phyloP scores from a whole-genome alignment of 495 filamentous ascomycete species.

The Hyaloscypha hepaticicola region DNA sequence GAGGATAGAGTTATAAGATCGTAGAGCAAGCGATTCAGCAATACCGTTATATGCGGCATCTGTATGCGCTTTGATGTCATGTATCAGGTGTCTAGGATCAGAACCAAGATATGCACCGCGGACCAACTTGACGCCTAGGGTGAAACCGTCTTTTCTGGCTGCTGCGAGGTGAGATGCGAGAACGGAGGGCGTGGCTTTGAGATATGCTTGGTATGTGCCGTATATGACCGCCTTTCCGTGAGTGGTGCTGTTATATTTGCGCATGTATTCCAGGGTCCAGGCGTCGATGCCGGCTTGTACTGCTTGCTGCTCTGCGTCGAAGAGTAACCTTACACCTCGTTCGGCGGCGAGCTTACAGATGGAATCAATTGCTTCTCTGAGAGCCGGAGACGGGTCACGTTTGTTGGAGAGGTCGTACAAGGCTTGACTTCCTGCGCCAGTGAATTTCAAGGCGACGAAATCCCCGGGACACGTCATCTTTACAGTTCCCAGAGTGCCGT shows the following conservation, averaged over 20 bases:
- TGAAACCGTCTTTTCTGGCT: slow-evolving; percentile 68
- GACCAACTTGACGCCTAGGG: slow-evolving; percentile 87
- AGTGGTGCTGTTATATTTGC: slow-evolving; percentile 72
- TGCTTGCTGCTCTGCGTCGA: slow-evolving; percentile 85
- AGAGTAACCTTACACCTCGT: slow-evolving; percentile 71
- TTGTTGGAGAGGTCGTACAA: slow-evolving; percentile 60
- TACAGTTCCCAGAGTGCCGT: slow-evolving; percentile 75
- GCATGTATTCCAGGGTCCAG: slow-evolving; percentile 80
- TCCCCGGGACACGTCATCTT: slow-evolving; percentile 71
- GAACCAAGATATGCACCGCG: slow-evolving; percentile 84
- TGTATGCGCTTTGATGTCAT: slow-evolving; percentile 80
- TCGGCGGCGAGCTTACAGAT: slow-evolving; percentile 75
- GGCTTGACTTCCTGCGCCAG: slow-evolving; percentile 81
- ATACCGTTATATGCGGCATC: slow-evolving; percentile 64
- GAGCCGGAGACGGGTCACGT: slow-evolving; percentile 55
- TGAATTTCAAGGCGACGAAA: slow-evolving; percentile 90
- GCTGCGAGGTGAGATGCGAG: slow-evolving; percentile 65
- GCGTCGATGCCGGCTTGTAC: slow-evolving; percentile 81
- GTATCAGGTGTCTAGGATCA: slow-evolving; percentile 77
- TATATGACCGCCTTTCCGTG: slow-evolving; percentile 65
- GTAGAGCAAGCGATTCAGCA: slow-evolving; percentile 50
- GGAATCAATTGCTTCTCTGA: slow-evolving; percentile 66
- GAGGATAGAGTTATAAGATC: slow-evolving; percentile 49
- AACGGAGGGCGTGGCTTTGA: slow-evolving; percentile 65
- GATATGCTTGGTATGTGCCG: slow-evolving; percentile 81